A percentile compares a stretch with the other conserved stretches of the same genome.
phyloP scores from a whole-genome alignment of 768 basidiomycete species.

The Boletus fagicola region DNA sequence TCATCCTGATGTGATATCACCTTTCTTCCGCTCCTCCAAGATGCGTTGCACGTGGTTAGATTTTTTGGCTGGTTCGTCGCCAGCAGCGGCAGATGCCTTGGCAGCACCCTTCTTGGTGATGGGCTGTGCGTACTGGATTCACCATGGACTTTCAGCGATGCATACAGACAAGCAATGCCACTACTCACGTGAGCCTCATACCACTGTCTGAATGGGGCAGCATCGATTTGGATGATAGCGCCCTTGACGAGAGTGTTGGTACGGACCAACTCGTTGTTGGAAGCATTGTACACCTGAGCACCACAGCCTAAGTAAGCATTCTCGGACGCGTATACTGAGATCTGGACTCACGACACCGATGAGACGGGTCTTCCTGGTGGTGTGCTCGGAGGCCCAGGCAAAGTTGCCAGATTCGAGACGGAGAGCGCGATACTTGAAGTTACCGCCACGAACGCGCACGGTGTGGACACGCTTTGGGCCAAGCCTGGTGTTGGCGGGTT shows the following conservation, averaged over 20 bases:
- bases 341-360: constrained; percentile 81
- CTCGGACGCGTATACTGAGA: not conserved
- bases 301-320: constrained; percentile 5
- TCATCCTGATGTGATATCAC: constrained; percentile 38
- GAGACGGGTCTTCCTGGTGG: constrained; percentile 93
- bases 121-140: constrained; percentile 83
- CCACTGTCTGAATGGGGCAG: constrained; percentile 99
- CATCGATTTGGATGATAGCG: constrained; percentile 96
- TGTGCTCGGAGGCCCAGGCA: constrained; percentile 95
- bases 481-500: constrained; percentile 95
- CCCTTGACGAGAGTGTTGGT: constrained; percentile 99
- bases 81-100: constrained; percentile 52
- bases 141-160: constrained; percentile 1
- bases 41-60: constrained; percentile 89
- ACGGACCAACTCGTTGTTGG: constrained; percentile 99
- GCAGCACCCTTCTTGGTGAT: constrained; percentile 78
- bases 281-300: constrained; percentile 90
- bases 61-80: constrained; percentile 67
- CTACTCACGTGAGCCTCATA: constrained; percentile 92
- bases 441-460: constrained; percentile 94
- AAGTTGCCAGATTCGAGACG: constrained; percentile 97
- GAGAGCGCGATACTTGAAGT: constrained; percentile 92
- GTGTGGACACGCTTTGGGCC: constrained; percentile 93
- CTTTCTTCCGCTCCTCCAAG: constrained; percentile 89
- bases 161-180: not conserved